Base-by-base conservation (phyloP, 192 early-diverging fungal genomes). In the Coemansia nantahalensis region DNA sequence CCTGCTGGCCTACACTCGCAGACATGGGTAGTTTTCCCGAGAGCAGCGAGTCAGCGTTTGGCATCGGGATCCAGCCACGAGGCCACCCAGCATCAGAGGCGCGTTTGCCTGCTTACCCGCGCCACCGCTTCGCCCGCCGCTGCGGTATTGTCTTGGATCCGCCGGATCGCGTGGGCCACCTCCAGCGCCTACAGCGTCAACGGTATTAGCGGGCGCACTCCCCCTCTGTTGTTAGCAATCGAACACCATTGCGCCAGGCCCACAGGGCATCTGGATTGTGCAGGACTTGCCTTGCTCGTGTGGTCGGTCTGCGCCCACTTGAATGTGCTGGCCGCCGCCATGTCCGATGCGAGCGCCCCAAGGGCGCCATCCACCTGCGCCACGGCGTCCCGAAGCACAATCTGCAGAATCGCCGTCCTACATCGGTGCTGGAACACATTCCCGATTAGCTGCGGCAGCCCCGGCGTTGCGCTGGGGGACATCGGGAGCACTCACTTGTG, bases 351-450 rank as follows among this genome's bases (percentile, higher is more conserved):
- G 28, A 62, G 41, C 14, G 23, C 21, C 7, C 38, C 40, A 8
- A 23, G 30, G 13, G 24, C 37, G 32, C 23, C 26, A 15, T 21
- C 40, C 13, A 68, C 38, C 14, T 55, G 64, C 8, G 59, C 19
- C 11, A 39, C 52, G 0, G 65, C 60, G 12, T 56, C 53, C 2
- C 51, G 46, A 33, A 68, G 49, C 19, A 59, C 47, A 8, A 17
- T 33, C 35, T 59, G 54, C 14, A 75, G 13, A 16, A 75, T 44
- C 0, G 33, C 24, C 0, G 24, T 10, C 43, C 53, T 55, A 55
- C 22, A n/a, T n/a, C n/a, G n/a, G n/a, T n/a, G n/a, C n/a, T n/a
- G n/a, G n/a, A n/a, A n/a, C n/a, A n/a, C n/a, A n/a, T n/a, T n/a
- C n/a, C n/a, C n/a, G n/a, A n/a, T n/a, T n/a, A n/a, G n/a, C n/a